Evolutionary conservation across 768 basidiomycete genomes (phyloP).

Genomic region (Lactarius indigo): DNA sequence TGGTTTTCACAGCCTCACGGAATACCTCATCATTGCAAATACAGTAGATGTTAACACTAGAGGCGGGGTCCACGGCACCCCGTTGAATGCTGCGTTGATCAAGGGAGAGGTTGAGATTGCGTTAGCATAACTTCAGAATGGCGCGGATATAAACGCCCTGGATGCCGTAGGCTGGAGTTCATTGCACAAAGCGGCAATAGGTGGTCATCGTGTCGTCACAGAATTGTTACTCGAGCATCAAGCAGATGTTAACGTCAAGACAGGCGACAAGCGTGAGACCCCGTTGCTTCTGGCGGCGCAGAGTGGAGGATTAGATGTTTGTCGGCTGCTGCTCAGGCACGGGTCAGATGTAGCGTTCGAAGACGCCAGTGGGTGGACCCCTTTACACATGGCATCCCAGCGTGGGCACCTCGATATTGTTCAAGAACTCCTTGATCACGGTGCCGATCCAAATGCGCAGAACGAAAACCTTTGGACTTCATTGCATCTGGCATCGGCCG

Average conservation of each 20-base stretch:
- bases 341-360: not conserved
- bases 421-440: too few relatives aligned
- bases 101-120: not conserved
- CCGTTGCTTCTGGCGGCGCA: not conserved
- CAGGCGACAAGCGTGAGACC: too few relatives aligned
- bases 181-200: not conserved
- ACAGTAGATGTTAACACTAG: not conserved
- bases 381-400: not conserved
- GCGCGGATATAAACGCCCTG: not conserved
- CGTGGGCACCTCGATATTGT: too few relatives aligned
- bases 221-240: not conserved
- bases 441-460: too few relatives aligned
- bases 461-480: too few relatives aligned
- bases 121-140: not conserved
- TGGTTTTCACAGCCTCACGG: not conserved
- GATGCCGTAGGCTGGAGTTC: not conserved
- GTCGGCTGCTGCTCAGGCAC: not conserved
- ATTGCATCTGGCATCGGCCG: too few relatives aligned
- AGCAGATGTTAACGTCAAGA: not conserved
- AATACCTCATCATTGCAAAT: not conserved
- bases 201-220: not conserved
- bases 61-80: not conserved
- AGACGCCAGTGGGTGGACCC: too few relatives aligned
- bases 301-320: not conserved
- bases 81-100: not conserved